Percentiles rank a stretch among this genome's conserved stretches.
Evolutionary conservation across 1,139 yeast genomes (phyloP).

Genomic region (Nakaseomyces nivariensis): DNA sequence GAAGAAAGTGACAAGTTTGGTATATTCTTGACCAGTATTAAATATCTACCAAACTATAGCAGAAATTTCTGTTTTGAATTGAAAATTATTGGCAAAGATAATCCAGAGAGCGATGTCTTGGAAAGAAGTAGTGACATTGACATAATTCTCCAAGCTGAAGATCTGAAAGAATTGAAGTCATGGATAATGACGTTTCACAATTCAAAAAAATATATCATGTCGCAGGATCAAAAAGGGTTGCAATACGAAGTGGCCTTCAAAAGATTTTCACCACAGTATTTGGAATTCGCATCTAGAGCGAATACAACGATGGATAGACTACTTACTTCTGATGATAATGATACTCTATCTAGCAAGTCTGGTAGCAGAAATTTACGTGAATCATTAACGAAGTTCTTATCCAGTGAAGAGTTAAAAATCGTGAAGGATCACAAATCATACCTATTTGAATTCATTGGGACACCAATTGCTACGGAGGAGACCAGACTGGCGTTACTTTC

Average conservation of each 20-base stretch:
- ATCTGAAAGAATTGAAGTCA: conserved; percentile 52
- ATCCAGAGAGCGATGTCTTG: conserved; percentile 6
- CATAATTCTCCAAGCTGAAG: conserved; percentile 67
- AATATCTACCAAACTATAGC: conserved; percentile 57
- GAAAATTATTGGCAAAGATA: conserved; percentile 45
- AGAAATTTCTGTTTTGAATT: conserved; percentile 77
- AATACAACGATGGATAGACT: conserved; percentile 43
- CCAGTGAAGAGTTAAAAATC: conserved; percentile 6
- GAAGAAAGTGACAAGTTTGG: conserved; percentile 90
- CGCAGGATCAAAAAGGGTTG: conserved; percentile 30
- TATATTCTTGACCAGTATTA: conserved; percentile 54
- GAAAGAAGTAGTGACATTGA: conserved; percentile 28
- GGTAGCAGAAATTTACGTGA: conserved; percentile 8
- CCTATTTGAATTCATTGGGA: conserved; percentile 26
- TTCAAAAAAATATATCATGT: conserved; percentile 39
- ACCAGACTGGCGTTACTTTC: conserved; percentile 65
- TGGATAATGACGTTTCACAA: conserved; percentile 71
- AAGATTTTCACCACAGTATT: conserved; percentile 58
- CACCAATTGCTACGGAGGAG: conserved; percentile 70
- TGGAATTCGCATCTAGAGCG: conserved; percentile 64
- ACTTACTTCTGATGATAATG: conserved; percentile 33
- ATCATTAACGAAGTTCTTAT: conserved; percentile 4
- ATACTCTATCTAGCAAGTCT: conserved; percentile 9
- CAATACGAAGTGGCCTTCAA: conserved; percentile 46
- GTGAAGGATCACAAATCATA: conserved; percentile 9